Percentiles rank a stretch among this genome's conserved stretches.
Evolutionary conservation across 208 protist genomes (phyloP).

Genomic region (Trypanosoma boissoni): DNA sequence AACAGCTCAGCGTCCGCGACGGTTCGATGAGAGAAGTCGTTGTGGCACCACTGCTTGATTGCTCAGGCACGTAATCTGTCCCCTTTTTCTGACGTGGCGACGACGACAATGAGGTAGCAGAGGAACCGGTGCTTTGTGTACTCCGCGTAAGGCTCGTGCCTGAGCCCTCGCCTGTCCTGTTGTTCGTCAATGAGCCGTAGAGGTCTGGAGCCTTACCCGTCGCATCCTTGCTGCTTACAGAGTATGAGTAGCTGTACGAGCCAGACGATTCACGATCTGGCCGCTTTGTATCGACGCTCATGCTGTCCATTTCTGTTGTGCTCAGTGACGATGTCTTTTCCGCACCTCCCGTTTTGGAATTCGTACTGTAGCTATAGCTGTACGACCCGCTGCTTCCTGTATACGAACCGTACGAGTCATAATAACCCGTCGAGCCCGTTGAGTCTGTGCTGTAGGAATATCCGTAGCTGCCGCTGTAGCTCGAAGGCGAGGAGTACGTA

Average conservation of each 20-base stretch:
- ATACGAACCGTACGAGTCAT: neutral
- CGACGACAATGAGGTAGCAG: neutral
- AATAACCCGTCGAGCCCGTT: neutral
- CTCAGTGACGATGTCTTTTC: neutral
- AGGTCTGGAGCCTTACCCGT: neutral
- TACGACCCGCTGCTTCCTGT: neutral
- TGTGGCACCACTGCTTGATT: neutral
- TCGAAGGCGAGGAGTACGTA: neutral
- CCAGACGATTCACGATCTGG: neutral
- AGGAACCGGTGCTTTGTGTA: neutral
- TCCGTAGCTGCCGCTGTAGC: neutral
- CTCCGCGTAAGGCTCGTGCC: neutral
- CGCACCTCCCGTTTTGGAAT: neutral
- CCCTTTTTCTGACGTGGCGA: neutral
- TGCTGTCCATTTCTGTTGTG: neutral
- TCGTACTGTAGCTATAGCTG: neutral
- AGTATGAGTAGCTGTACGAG: conserved; percentile 19
- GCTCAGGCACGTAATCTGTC: neutral
- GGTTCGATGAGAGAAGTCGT: neutral
- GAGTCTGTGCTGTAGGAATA: neutral
- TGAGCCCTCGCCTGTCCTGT: neutral
- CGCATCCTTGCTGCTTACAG: conserved; percentile 10
- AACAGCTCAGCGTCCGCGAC: neutral
- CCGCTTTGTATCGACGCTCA: neutral
- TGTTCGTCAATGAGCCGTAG: conserved; percentile 20